Evolutionary conservation across 805 yeast genomes (phyloP).

Genomic region (Kazachstania kunashirensis): DNA sequence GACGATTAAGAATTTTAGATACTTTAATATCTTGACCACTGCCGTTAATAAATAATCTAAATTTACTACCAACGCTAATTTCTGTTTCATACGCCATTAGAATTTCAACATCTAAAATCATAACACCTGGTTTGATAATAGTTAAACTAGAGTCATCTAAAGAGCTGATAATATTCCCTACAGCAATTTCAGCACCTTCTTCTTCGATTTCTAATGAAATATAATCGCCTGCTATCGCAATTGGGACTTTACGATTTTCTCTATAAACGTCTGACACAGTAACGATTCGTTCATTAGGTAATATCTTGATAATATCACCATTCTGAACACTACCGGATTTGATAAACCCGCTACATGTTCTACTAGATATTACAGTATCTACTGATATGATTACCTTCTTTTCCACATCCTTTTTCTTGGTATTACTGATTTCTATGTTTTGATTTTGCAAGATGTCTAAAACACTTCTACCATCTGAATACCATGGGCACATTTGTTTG

Average conservation of each 20-base stretch:
- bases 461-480: conserved; percentile 1
- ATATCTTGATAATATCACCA: background rate
- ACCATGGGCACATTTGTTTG: conserved; percentile 12
- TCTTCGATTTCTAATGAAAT: conserved; percentile 33
- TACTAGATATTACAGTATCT: background rate
- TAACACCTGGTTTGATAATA: background rate
- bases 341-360: background rate
- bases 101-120: background rate
- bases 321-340: background rate
- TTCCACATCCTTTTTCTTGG: background rate
- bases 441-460: background rate
- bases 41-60: background rate
- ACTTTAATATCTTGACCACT: background rate
- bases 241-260: background rate
- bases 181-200: background rate
- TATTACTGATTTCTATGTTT: background rate
- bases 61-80: background rate
- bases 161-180: background rate
- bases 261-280: background rate
- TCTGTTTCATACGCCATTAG: background rate
- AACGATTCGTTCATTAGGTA: background rate
- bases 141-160: background rate
- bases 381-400: background rate
- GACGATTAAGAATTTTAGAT: background rate
- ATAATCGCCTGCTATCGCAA: conserved; percentile 45